A percentile compares a stretch with the other conserved stretches of the same genome.
Evolutionary conservation across 495 filamentous ascomycete species (phyloP).

Genomic region (Lindgomyces ingoldianus): DNA sequence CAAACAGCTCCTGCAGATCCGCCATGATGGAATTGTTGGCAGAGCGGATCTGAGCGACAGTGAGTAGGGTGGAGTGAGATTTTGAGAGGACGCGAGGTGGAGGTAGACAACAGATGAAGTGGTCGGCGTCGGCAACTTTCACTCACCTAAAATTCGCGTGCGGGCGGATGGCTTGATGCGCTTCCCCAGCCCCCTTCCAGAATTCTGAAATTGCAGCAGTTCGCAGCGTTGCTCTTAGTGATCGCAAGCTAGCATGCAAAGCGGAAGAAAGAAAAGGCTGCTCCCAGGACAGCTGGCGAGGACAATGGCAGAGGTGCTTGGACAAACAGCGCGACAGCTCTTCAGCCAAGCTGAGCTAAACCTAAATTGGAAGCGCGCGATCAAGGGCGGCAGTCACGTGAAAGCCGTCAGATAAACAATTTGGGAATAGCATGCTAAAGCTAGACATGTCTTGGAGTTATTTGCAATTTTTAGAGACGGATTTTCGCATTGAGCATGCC

Average conservation of each 20-base stretch:
- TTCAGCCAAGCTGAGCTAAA: too few species aligned
- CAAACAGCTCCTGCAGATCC: conserved; percentile 44
- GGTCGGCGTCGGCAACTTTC: background rate
- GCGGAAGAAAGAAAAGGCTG: too few species aligned
- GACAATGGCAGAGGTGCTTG: background rate
- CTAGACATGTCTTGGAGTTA: too few species aligned
- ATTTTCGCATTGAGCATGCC: too few species aligned
- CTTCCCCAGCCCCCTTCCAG: too few species aligned
- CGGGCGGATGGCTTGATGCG: background rate
- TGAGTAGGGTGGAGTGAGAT: background rate
- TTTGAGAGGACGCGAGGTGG: background rate
- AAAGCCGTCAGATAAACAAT: too few species aligned
- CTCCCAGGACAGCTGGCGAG: too few species aligned
- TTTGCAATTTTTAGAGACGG: too few species aligned
- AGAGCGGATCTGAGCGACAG: background rate
- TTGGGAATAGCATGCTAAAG: too few species aligned
- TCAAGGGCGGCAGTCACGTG: background rate
- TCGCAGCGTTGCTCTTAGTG: too few species aligned
- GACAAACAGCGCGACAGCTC: background rate
- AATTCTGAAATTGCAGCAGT: too few species aligned
- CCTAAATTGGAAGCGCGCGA: background rate
- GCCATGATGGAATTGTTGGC: conserved; percentile 24
- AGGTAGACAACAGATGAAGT: background rate
- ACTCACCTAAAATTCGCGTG: background rate
- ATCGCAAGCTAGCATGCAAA: too few species aligned